A percentile compares a stretch with the other conserved stretches of the same genome.
These are phyloP conservation scores for Solanum stenotomum DNA, from an alignment of 257 asterid genomes.

Conservation along the genomic window DNA sequence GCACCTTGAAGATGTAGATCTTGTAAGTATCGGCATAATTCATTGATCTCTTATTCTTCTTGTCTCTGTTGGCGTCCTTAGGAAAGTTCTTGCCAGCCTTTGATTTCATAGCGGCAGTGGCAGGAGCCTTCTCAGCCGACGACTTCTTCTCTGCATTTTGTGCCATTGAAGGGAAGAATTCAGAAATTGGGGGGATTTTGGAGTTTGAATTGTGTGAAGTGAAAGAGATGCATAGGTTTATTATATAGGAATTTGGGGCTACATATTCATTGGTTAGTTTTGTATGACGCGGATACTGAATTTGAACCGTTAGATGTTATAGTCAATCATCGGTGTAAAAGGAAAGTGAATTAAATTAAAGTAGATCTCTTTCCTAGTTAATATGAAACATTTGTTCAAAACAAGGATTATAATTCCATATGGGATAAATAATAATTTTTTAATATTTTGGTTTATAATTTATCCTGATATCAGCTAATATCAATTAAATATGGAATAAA, in stretches of 20 bases:
- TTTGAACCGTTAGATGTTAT: background rate
- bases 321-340: background rate
- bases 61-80: background rate
- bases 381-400: background rate
- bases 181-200: background rate
- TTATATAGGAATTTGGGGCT: background rate
- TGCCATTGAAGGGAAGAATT: background rate
- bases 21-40: background rate
- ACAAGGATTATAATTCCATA: background rate
- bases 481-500: no score
- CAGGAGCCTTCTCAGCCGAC: background rate
- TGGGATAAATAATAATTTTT: background rate
- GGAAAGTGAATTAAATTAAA: background rate
- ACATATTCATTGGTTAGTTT: background rate
- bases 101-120: background rate
- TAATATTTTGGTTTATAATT: background rate
- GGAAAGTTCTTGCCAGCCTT: background rate
- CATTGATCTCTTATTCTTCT: background rate
- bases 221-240: background rate
- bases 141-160: background rate
- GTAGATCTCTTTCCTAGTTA: background rate
- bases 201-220: background rate
- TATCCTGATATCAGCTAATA: background rate
- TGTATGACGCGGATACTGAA: background rate
- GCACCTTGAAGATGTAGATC: background rate